A percentile compares a stretch with the other conserved stretches of the same genome.
These are phyloP conservation scores for Nakazawaea anatomiae DNA, from an alignment of 805 yeast species.

Conservation along the genomic window DNA sequence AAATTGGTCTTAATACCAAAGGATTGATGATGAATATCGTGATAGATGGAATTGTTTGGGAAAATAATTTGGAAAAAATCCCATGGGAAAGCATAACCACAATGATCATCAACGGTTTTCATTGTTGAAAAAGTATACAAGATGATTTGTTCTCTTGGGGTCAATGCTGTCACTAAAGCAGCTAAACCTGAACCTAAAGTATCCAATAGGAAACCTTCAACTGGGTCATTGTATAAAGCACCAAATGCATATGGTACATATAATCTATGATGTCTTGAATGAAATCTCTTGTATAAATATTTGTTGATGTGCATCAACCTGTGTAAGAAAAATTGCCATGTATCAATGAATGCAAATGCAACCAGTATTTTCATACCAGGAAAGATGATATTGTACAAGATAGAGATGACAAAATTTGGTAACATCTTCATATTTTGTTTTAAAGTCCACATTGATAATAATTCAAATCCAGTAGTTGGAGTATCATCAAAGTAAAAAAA, in stretches of 20 bases:
- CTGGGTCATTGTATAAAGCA: conserved; percentile 89
- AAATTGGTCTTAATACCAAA: conserved; percentile 93
- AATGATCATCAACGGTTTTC: conserved; percentile 97
- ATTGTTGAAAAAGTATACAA: conserved; percentile 84
- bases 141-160: conserved; percentile 71
- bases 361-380: conserved; percentile 48
- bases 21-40: conserved; percentile 95
- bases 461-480: conserved; percentile 48
- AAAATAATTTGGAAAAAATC: conserved; percentile 87
- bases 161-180: conserved; percentile 50
- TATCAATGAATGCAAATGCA: conserved; percentile 76
- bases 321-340: conserved; percentile 95
- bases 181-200: conserved; percentile 91
- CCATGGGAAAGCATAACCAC: conserved; percentile 92
- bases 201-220: conserved; percentile 90
- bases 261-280: conserved; percentile 89
- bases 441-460: conserved; percentile 39
- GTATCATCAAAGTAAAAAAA: conserved; percentile 52
- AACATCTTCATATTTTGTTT: conserved; percentile 29
- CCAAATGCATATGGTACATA: conserved; percentile 97
- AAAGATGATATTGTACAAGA: conserved; percentile 56
- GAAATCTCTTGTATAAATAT: conserved; percentile 71
- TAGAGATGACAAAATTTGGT: conserved; percentile 44
- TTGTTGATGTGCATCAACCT: conserved; percentile 83
- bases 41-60: conserved; percentile 94